phyloP scores from a whole-genome alignment of 257 asterid genomes.

The Nicotiana otophora region DNA sequence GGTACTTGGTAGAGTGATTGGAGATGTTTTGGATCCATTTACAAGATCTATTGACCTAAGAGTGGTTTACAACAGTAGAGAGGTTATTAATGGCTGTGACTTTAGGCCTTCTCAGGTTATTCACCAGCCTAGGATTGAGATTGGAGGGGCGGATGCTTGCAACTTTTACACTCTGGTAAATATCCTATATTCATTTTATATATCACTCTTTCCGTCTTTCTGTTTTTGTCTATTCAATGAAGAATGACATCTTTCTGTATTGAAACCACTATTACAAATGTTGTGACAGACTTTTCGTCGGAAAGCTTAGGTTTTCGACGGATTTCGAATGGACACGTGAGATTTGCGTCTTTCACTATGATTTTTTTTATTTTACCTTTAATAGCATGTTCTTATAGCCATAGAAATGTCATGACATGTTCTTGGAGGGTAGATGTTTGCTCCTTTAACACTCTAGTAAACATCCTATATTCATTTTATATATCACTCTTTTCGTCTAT shows the following conservation, averaged over 20 bases:
- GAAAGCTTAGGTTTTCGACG: too few species aligned
- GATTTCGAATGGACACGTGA: too few species aligned
- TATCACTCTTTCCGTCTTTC: too few species aligned
- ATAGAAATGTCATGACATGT: too few species aligned
- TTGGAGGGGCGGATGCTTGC: constrained; percentile 64
- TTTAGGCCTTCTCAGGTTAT: constrained; percentile 54
- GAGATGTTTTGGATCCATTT: constrained; percentile 68
- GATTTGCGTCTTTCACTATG: too few species aligned
- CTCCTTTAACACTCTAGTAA: constrained; percentile 56
- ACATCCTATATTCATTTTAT: neutral
- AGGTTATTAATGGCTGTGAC: constrained; percentile 51
- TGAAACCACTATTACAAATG: too few species aligned
- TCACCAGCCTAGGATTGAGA: constrained; percentile 65
- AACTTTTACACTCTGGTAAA: constrained; percentile 58
- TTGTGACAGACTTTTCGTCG: too few species aligned
- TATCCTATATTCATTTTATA: neutral
- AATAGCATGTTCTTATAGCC: too few species aligned
- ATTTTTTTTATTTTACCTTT: too few species aligned
- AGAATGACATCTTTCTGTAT: too few species aligned
- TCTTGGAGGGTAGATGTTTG: constrained; percentile 59
- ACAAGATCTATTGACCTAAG: constrained; percentile 40
- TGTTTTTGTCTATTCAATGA: too few species aligned
- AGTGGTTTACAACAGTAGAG: constrained; percentile 33
- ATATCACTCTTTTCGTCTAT: too few species aligned
- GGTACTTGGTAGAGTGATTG: constrained; percentile 57